Conservation (phyloP, 176 grass and related monocot species). For the Avena sativa region DNA sequence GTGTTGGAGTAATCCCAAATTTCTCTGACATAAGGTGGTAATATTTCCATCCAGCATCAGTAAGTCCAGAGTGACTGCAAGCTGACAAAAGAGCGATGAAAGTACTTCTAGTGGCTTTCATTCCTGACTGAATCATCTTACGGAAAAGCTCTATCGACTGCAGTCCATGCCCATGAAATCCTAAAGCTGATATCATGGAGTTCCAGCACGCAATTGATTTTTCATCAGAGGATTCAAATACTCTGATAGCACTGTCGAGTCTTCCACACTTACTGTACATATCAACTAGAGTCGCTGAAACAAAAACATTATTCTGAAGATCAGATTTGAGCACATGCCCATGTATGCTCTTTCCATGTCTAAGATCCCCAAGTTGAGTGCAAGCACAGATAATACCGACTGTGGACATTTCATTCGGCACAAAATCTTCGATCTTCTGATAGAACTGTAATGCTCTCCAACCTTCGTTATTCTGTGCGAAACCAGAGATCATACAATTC, state of each 20-base stretch:
- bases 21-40: conserved; percentile 76
- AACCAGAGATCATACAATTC: conserved; percentile 89
- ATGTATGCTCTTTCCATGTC: conserved; percentile 73
- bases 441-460: conserved; percentile 72
- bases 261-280: conserved; percentile 91
- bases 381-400: conserved; percentile 69
- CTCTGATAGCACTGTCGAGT: conserved; percentile 51
- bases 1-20: conserved; percentile 60
- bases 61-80: conserved; percentile 76
- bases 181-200: conserved; percentile 85
- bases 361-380: conserved; percentile 64
- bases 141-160: conserved; percentile 72
- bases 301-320: conserved; percentile 65
- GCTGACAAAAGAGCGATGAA: conserved; percentile 86
- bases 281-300: conserved; percentile 80
- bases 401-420: conserved; percentile 64
- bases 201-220: conserved; percentile 90
- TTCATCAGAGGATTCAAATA: conserved; percentile 64
- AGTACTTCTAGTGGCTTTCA: conserved; percentile 68
- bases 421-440: conserved; percentile 53
- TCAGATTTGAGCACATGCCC: conserved; percentile 60
- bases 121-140: conserved; percentile 66
- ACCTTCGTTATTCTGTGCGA: conserved; percentile 61
- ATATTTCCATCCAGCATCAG: conserved; percentile 75
- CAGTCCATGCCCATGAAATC: conserved; percentile 72